These are phyloP conservation scores for Rhynchospora breviuscula DNA, from an alignment of 176 grass and related monocot genomes.

Conservation along the genomic window DNA sequence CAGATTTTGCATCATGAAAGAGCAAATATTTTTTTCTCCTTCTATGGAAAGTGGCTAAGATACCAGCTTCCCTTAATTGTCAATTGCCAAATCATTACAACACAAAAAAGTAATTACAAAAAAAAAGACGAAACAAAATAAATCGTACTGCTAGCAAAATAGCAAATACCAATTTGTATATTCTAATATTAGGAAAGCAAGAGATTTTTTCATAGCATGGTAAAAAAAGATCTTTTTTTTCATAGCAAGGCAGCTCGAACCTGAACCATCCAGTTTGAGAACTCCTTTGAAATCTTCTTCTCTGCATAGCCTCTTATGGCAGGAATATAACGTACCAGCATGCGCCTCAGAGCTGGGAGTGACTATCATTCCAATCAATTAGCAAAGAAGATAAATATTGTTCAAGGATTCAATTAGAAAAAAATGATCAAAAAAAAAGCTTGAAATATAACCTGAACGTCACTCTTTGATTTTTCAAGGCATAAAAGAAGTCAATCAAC, in stretches of 20 bases:
- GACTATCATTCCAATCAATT: neutral
- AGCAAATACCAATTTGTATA: conserved; percentile 2
- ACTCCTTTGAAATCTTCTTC: conserved; percentile 88
- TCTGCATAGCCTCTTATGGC: conserved; percentile 69
- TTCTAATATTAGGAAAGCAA: conserved; percentile 23
- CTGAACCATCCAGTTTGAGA: conserved; percentile 92
- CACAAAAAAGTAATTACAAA: neutral
- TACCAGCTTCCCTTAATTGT: neutral
- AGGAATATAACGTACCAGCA: conserved; percentile 65
- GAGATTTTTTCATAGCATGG: too few relatives aligned
- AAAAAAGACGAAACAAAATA: neutral
- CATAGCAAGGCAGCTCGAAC: conserved; percentile 65
- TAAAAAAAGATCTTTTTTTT: neutral
- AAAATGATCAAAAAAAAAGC: too few relatives aligned
- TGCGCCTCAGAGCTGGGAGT: conserved; percentile 64
- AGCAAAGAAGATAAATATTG: too few relatives aligned
- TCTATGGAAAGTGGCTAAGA: neutral
- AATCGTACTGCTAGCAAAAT: neutral
- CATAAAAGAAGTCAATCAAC: too few relatives aligned
- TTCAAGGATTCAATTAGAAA: too few relatives aligned
- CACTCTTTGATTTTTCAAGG: too few relatives aligned
- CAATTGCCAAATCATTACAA: neutral
- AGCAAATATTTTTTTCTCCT: neutral
- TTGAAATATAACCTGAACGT: too few relatives aligned
- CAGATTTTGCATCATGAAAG: neutral